Evolutionary conservation across 352 stramenopile genomes (phyloP).

Genomic region (Hyaloperonospora brassicae): DNA sequence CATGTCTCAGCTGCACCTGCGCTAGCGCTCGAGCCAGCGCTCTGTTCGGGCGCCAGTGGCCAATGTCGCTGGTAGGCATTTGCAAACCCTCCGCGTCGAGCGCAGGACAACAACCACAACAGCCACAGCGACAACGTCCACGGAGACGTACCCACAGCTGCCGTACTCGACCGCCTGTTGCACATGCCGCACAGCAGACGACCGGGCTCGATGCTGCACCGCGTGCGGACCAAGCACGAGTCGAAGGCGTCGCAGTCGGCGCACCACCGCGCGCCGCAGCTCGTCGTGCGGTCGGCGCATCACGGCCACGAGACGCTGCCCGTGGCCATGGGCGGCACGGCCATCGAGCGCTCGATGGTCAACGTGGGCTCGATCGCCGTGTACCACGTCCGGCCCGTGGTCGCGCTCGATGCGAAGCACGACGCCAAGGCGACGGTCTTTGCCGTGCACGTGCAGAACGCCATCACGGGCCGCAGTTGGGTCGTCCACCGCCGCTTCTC

Average conservation of each 20-base stretch:
- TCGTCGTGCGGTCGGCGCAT: conserved; percentile 33
- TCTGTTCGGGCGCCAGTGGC: conserved; percentile 1
- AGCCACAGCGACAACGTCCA: too few species aligned
- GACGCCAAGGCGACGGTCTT: conserved; percentile 50
- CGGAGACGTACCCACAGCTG: not conserved
- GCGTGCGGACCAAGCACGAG: not conserved
- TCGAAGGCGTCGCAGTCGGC: conserved; percentile 8
- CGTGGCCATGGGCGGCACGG: conserved; percentile 49
- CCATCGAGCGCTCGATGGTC: conserved; percentile 60
- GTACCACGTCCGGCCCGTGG: conserved; percentile 48
- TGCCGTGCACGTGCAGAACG: conserved; percentile 60
- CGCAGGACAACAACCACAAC: not conserved
- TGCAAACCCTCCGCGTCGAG: conserved; percentile 22
- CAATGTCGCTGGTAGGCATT: conserved; percentile 16
- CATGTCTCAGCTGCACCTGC: conserved; percentile 1
- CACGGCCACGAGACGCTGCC: conserved; percentile 29
- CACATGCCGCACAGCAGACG: conserved; percentile 34
- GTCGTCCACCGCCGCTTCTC: conserved; percentile 59
- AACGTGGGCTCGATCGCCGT: conserved; percentile 47
- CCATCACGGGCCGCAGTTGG: conserved; percentile 61
- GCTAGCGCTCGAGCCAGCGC: conserved; percentile 20
- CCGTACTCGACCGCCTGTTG: too few species aligned
- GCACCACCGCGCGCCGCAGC: conserved; percentile 23
- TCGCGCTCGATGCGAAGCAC: conserved; percentile 22
- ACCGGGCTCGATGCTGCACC: conserved; percentile 12